Evolutionary conservation across 495 filamentous ascomycete species (phyloP).

Genomic region (Penicillium bialowiezense): DNA sequence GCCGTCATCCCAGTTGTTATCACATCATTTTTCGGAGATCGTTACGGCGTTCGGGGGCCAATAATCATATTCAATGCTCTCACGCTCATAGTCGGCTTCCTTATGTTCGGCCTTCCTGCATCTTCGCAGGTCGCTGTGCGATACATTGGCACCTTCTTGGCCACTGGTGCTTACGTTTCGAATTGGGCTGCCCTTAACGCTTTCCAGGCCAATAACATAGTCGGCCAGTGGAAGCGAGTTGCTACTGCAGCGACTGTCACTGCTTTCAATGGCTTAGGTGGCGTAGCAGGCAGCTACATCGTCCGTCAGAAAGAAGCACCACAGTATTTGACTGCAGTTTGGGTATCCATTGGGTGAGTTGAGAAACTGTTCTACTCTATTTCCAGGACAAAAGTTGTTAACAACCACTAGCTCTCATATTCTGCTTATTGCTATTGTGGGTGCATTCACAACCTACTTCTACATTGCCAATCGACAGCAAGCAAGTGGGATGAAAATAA

Average conservation of each 20-base stretch:
- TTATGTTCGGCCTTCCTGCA: conserved; percentile 64
- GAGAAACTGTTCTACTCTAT: not conserved
- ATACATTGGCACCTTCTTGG: conserved; percentile 71
- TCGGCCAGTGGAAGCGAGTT: conserved; percentile 73
- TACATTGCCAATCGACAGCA: conserved; percentile 55
- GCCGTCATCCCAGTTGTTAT: conserved; percentile 67
- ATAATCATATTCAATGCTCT: conserved; percentile 73
- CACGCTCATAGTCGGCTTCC: conserved; percentile 68
- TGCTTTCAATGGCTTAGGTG: conserved; percentile 70
- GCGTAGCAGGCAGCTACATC: conserved; percentile 75
- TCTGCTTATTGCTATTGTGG: conserved; percentile 62
- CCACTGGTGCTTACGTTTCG: conserved; percentile 73
- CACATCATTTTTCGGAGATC: conserved; percentile 66
- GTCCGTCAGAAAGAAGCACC: conserved; percentile 67
- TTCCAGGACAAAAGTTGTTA: too few species aligned
- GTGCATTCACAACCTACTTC: conserved; percentile 60
- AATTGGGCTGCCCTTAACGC: conserved; percentile 79
- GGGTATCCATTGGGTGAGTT: conserved; percentile 8
- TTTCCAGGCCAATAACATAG: conserved; percentile 70
- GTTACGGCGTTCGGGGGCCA: conserved; percentile 61
- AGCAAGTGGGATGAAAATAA: conserved; percentile 39
- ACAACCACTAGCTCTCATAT: conserved; percentile 64
- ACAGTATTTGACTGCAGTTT: conserved; percentile 6
- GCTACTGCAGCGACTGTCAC: conserved; percentile 67
- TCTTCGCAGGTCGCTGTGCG: conserved; percentile 63